These are phyloP conservation scores for Aureobasidium mangrovei DNA, from an alignment of 2,329 filamentous ascomycete species.

Conservation along the genomic window DNA sequence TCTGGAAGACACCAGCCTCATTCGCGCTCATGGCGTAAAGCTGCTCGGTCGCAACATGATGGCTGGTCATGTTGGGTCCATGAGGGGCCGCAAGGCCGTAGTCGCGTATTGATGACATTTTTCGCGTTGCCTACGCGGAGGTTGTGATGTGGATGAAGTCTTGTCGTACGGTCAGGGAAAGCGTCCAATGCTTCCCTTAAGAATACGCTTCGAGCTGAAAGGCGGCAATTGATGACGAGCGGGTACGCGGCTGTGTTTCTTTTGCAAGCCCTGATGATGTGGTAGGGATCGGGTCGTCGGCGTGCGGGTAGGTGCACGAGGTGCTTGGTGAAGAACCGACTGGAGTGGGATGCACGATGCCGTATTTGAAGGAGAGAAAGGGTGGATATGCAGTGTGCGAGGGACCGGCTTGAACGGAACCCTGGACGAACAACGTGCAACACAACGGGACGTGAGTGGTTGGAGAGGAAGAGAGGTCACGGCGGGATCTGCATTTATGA, in stretches of 20 bases:
- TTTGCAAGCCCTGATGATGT: neutral
- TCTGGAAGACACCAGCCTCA: slow-evolving; percentile 60
- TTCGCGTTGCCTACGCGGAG: neutral
- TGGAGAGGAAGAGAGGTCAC: neutral
- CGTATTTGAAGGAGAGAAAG: slow-evolving; percentile 1
- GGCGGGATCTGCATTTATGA: slow-evolving; percentile 9
- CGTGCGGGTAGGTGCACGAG: neutral
- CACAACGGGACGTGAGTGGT: slow-evolving; percentile 10
- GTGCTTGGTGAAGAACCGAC: slow-evolving; percentile 8
- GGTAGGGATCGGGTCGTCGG: neutral
- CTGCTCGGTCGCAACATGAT: slow-evolving; percentile 36
- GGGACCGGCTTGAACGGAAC: slow-evolving; percentile 9
- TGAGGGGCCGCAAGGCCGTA: slow-evolving; percentile 41
- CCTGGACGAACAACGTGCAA: slow-evolving; percentile 11
- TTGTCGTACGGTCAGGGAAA: neutral
- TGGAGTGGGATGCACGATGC: slow-evolving; percentile 11
- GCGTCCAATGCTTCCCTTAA: slow-evolving; percentile 1
- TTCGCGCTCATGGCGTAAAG: slow-evolving; percentile 44
- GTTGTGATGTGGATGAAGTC: neutral
- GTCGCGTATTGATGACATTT: slow-evolving; percentile 34
- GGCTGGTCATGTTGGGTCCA: slow-evolving; percentile 37
- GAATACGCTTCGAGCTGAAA: neutral
- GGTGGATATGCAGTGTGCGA: neutral
- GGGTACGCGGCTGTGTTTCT: neutral
- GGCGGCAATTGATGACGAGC: slow-evolving; percentile 7